A percentile compares a stretch with the other conserved stretches of the same genome.
These are phyloP conservation scores for Carex pumila DNA, from an alignment of 176 grass and related monocot genomes.

Conservation along the genomic window DNA sequence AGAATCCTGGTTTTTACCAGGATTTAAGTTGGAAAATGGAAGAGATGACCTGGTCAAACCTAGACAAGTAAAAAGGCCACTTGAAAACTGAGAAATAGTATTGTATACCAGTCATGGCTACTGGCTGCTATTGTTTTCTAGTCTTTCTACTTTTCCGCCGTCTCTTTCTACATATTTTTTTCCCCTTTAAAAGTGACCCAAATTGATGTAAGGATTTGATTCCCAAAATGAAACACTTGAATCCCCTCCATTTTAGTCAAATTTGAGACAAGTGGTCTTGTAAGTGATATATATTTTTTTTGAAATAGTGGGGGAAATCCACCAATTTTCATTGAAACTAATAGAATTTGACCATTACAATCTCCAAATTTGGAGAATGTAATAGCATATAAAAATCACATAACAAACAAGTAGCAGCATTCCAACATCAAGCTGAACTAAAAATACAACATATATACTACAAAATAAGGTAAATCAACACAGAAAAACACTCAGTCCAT, in stretches of 20 bases:
- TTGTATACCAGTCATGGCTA: background rate
- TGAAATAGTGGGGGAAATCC: too few relatives aligned
- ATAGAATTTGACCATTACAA: too few relatives aligned
- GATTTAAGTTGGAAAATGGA: background rate
- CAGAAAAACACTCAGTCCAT: too few relatives aligned
- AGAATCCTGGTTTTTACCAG: background rate
- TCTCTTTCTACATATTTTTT: slow-evolving; percentile 7
- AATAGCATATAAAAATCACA: too few relatives aligned
- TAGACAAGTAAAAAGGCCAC: background rate
- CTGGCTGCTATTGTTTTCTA: background rate
- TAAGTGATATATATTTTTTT: background rate
- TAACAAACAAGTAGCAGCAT: too few relatives aligned
- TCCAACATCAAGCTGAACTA: too few relatives aligned
- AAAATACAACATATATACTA: too few relatives aligned
- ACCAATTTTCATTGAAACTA: too few relatives aligned
- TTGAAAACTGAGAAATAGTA: background rate
- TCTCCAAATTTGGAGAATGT: too few relatives aligned
- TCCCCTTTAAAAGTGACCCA: background rate
- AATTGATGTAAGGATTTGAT: background rate
- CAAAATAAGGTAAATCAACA: too few relatives aligned
- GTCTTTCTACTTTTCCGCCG: background rate
- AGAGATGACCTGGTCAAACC: slow-evolving; percentile 10
- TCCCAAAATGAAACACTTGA: background rate
- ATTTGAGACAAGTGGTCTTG: background rate
- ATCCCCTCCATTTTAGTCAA: background rate